Conservation (phyloP, 2,329 filamentous ascomycete genomes). For the Aspergillus viridinutans region DNA sequence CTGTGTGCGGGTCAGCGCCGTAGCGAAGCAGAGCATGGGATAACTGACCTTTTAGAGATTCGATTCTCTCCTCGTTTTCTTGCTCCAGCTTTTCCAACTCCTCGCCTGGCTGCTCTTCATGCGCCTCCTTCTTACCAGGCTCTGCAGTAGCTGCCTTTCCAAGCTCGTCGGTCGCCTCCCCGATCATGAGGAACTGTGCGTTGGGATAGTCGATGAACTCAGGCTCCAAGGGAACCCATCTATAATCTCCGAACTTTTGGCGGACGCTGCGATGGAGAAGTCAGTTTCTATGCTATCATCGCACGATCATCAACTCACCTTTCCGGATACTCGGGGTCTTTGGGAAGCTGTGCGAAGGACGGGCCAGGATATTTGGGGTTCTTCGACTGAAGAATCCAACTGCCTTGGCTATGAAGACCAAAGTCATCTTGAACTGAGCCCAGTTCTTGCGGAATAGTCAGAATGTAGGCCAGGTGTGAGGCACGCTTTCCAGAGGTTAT, state of each 20-base stretch:
- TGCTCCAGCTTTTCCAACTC: constrained; percentile 71
- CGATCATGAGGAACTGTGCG: constrained; percentile 74
- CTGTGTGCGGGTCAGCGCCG: constrained; percentile 27
- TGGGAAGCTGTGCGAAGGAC: constrained; percentile 57
- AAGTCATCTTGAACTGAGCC: constrained; percentile 72
- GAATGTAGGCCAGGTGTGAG: constrained; percentile 73
- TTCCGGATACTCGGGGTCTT: constrained; percentile 66
- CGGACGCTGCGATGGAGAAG: constrained; percentile 49
- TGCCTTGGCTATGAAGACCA: constrained; percentile 66
- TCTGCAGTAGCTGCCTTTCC: constrained; percentile 35
- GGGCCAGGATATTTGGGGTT: constrained; percentile 71
- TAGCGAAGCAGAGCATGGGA: not conserved
- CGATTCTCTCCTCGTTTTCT: constrained; percentile 67
- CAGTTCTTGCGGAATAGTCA: constrained; percentile 67
- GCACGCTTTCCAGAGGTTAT: constrained; percentile 68
- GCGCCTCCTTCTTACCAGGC: constrained; percentile 43
- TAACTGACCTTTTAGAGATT: constrained; percentile 50
- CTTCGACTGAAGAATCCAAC: constrained; percentile 74
- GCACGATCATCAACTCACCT: constrained; percentile 47
- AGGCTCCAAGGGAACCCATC: constrained; percentile 71
- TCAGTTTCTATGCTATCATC: too few relatives aligned
- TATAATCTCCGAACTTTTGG: constrained; percentile 66
- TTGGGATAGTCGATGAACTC: constrained; percentile 71
- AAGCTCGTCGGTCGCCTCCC: constrained; percentile 44
- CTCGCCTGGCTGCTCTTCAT: constrained; percentile 62